These are phyloP conservation scores for Cryptosporidium viatorum DNA, from an alignment of 169 alveolate genomes.

Conservation along the genomic window DNA sequence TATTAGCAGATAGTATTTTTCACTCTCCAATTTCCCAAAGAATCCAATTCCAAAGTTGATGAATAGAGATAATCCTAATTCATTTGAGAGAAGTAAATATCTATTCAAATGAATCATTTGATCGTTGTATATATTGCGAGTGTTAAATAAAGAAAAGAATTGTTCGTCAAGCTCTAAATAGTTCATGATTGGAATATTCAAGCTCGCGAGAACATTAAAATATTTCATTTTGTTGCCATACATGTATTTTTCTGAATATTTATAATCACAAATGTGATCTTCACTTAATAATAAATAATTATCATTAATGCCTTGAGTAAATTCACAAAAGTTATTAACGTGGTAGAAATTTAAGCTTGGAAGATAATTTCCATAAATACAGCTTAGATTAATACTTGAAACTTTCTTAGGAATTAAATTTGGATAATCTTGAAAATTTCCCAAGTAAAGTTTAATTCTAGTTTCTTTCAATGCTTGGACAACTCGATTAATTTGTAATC, in stretches of 20 bases:
- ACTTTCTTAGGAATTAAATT: not conserved
- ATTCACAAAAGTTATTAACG: constrained; percentile 56
- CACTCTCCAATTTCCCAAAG: constrained; percentile 1
- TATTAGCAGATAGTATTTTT: constrained; percentile 33
- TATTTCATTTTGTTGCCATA: constrained; percentile 5
- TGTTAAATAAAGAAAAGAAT: not conserved
- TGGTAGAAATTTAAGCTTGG: constrained; percentile 41
- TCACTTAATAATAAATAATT: constrained; percentile 11
- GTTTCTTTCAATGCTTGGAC: constrained; percentile 28
- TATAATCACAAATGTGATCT: constrained; percentile 21
- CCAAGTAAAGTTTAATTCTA: constrained; percentile 23
- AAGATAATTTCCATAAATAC: constrained; percentile 17
- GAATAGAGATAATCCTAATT: constrained; percentile 18
- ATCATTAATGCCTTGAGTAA: constrained; percentile 6
- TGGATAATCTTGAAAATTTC: constrained; percentile 15
- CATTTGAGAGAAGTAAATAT: constrained; percentile 57
- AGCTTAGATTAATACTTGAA: constrained; percentile 35
- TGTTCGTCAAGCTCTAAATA: not conserved
- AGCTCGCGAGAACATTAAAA: constrained; percentile 45
- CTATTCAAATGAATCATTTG: constrained; percentile 11
- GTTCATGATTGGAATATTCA: constrained; percentile 40
- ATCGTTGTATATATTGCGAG: not conserved
- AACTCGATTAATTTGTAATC: constrained; percentile 12
- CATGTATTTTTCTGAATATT: constrained; percentile 6
- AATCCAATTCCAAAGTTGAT: constrained; percentile 68